These are phyloP conservation scores for Hypoxylon sp. DNA, from an alignment of 2,329 filamentous ascomycete species.

Conservation along the genomic window DNA sequence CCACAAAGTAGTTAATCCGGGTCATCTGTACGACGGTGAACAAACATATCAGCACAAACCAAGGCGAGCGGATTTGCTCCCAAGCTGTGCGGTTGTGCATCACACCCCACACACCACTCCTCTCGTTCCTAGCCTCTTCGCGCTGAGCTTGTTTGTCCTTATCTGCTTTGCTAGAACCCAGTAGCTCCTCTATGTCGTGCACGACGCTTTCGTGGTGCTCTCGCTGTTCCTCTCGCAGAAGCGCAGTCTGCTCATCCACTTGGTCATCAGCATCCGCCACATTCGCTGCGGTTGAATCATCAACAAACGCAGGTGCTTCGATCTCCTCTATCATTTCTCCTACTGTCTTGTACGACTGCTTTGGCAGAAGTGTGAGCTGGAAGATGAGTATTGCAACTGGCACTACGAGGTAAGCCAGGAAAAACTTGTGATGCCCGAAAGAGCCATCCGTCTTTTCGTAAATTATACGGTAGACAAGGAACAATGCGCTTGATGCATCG, in stretches of 20 bases:
- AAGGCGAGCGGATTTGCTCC: slow-evolving; percentile 82
- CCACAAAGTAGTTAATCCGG: slow-evolving; percentile 92
- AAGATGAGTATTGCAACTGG: slow-evolving; percentile 74
- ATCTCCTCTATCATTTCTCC: slow-evolving; percentile 84
- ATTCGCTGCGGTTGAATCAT: slow-evolving; percentile 48
- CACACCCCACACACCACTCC: slow-evolving; percentile 86
- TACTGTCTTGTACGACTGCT: slow-evolving; percentile 84
- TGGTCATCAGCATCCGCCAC: slow-evolving; percentile 64
- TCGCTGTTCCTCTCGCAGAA: slow-evolving; percentile 68
- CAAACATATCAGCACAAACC: slow-evolving; percentile 86
- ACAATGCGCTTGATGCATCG: slow-evolving; percentile 84
- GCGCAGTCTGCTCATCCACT: slow-evolving; percentile 68
- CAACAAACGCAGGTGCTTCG: slow-evolving; percentile 63
- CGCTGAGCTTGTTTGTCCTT: slow-evolving; percentile 73
- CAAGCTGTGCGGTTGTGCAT: slow-evolving; percentile 79
- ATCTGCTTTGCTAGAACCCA: slow-evolving; percentile 73
- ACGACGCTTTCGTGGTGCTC: slow-evolving; percentile 73
- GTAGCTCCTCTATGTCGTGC: slow-evolving; percentile 78
- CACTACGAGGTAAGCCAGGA: slow-evolving; percentile 78
- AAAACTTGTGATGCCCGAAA: slow-evolving; percentile 77
- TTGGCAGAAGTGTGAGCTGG: slow-evolving; percentile 80
- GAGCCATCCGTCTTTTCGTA: slow-evolving; percentile 69
- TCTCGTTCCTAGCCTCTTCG: slow-evolving; percentile 77
- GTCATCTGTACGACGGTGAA: slow-evolving; percentile 85
- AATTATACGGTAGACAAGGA: slow-evolving; percentile 78